Evolutionary conservation across 2,329 filamentous ascomycete species (phyloP).

Genomic region (Paecilomyces sp.): DNA sequence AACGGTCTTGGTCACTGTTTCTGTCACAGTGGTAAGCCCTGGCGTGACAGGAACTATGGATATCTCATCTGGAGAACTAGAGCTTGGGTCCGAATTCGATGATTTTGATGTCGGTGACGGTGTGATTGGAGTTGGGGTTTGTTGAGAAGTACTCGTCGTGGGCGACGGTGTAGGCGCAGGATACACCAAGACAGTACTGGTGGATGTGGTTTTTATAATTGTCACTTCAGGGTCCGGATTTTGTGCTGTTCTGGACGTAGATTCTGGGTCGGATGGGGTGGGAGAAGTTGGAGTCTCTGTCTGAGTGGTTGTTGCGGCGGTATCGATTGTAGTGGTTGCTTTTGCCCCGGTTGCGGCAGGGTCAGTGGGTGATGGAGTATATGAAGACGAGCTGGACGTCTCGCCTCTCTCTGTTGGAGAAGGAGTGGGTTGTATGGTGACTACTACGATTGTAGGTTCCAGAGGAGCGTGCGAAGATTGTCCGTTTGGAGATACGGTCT

Average conservation of each 20-base stretch:
- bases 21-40: constrained; percentile 8
- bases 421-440: not conserved
- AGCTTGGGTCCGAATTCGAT: not conserved
- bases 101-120: not conserved
- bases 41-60: not conserved
- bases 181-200: not conserved
- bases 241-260: not conserved
- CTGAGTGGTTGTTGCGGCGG: not conserved
- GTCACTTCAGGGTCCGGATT: not conserved
- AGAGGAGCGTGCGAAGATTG: not conserved
- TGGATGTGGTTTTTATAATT: not conserved
- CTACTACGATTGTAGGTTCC: not conserved
- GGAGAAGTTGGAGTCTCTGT: not conserved
- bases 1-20: constrained; percentile 6
- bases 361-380: not conserved
- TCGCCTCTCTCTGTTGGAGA: not conserved
- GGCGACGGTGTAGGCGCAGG: not conserved
- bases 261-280: not conserved
- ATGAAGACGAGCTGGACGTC: not conserved
- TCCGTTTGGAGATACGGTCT: not conserved
- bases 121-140: not conserved
- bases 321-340: not conserved
- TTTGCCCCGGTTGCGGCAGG: not conserved
- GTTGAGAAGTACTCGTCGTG: not conserved
- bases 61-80: not conserved